A percentile compares a stretch with the other conserved stretches of the same genome.
These are phyloP conservation scores for Alternaria angustiovoidea DNA, from an alignment of 2,329 filamentous ascomycete species.

Conservation along the genomic window DNA sequence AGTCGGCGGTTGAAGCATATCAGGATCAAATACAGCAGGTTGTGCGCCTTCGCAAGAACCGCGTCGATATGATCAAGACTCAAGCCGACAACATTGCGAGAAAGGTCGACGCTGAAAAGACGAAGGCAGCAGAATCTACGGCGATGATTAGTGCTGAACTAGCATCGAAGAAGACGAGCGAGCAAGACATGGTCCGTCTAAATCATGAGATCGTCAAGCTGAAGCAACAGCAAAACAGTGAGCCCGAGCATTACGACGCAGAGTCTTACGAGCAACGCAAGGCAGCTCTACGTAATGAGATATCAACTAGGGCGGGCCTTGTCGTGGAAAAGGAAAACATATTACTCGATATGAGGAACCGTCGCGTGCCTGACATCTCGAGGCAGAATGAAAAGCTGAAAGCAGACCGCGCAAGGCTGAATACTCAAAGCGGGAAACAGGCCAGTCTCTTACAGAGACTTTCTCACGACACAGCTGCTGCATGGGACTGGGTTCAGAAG, in stretches of 20 bases:
- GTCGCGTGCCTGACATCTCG: slow-evolving; percentile 17
- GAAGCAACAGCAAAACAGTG: slow-evolving; percentile 69
- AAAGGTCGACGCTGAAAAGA: slow-evolving; percentile 46
- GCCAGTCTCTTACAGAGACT: slow-evolving; percentile 67
- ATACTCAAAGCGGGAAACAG: slow-evolving; percentile 51
- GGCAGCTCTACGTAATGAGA: slow-evolving; percentile 62
- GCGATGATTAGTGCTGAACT: slow-evolving; percentile 52
- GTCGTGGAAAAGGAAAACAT: slow-evolving; percentile 55
- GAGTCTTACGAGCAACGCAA: slow-evolving; percentile 76
- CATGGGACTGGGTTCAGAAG: slow-evolving; percentile 83
- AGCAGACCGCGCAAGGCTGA: slow-evolving; percentile 27
- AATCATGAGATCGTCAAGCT: slow-evolving; percentile 66
- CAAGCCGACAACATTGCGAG: slow-evolving; percentile 56
- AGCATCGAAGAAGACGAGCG: slow-evolving; percentile 52
- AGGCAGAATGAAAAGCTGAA: slow-evolving; percentile 39
- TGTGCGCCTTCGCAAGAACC: slow-evolving; percentile 63
- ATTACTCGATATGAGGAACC: slow-evolving; percentile 20
- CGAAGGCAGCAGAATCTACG: slow-evolving; percentile 54
- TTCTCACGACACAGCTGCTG: slow-evolving; percentile 71
- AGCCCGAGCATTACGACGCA: slow-evolving; percentile 72
- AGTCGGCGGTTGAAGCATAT: slow-evolving; percentile 76
- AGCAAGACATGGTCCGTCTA: slow-evolving; percentile 39
- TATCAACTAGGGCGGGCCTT: slow-evolving; percentile 60
- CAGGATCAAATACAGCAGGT: slow-evolving; percentile 63
- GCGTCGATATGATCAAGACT: slow-evolving; percentile 64